Percentiles rank a stretch among this genome's conserved stretches.
These are phyloP conservation scores for Solanum chiquidenum DNA, from an alignment of 257 asterid genomes.

Conservation along the genomic window DNA sequence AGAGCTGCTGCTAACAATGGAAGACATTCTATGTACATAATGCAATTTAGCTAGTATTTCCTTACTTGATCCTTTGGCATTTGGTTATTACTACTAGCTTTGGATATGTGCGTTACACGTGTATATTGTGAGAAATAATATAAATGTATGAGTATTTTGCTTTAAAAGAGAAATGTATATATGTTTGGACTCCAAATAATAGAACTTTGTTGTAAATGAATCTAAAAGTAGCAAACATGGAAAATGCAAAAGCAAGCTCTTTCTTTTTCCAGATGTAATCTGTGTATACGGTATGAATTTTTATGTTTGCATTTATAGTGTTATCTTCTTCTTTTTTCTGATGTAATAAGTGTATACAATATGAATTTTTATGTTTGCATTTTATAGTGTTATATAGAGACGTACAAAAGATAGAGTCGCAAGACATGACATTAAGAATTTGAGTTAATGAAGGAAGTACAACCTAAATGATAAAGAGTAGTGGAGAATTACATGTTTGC, in stretches of 20 bases:
- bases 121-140: background rate
- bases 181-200: background rate
- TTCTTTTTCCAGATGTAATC: no score
- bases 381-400: background rate
- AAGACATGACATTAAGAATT: background rate
- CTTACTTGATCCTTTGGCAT: background rate
- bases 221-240: background rate
- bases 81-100: background rate
- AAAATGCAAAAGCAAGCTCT: background rate
- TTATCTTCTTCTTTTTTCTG: no score
- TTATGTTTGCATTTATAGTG: no score
- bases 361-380: background rate
- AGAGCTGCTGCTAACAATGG: background rate
- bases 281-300: no score
- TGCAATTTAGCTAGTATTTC: background rate
- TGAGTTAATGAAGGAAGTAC: background rate
- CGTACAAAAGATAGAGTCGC: background rate
- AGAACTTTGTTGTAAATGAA: background rate
- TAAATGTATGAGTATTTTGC: background rate
- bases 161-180: background rate
- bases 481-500: background rate
- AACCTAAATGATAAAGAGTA: background rate
- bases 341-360: background rate
- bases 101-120: background rate
- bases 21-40: slow-evolving; percentile 3